A percentile compares a stretch with the other conserved stretches of the same genome.
phyloP scores from a whole-genome alignment of 805 yeast genomes.

The Lachancea sp. region DNA sequence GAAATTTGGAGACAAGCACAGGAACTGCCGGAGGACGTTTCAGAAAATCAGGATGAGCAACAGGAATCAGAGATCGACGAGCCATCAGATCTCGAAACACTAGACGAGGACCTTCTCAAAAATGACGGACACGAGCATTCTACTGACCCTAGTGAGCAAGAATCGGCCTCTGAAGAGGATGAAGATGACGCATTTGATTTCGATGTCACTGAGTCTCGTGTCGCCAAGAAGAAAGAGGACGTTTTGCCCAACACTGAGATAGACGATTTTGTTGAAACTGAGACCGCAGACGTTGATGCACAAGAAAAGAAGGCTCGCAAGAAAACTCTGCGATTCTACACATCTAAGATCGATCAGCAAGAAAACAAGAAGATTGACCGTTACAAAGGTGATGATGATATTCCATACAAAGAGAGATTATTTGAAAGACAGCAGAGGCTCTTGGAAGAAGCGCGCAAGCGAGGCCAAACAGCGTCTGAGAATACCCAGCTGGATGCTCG shows the following conservation, averaged over 20 bases:
- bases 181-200: slow-evolving; percentile 39
- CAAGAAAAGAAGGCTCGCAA: slow-evolving; percentile 81
- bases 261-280: slow-evolving; percentile 63
- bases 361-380: slow-evolving; percentile 53
- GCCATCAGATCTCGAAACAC: slow-evolving; percentile 10
- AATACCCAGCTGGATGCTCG: slow-evolving; percentile 52
- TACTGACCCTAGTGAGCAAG: slow-evolving; percentile 19
- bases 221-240: slow-evolving; percentile 36
- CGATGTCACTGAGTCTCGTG: slow-evolving; percentile 49
- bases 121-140: slow-evolving; percentile 16
- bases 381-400: slow-evolving; percentile 77
- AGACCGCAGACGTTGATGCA: slow-evolving; percentile 72
- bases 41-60: slow-evolving; percentile 13
- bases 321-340: slow-evolving; percentile 85
- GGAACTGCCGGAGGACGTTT: slow-evolving; percentile 37
- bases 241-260: slow-evolving; percentile 16
- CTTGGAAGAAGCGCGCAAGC: slow-evolving; percentile 77
- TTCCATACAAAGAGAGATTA: slow-evolving; percentile 85
- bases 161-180: slow-evolving; percentile 21
- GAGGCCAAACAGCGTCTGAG: slow-evolving; percentile 57
- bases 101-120: slow-evolving; percentile 19
- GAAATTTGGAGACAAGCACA: slow-evolving; percentile 87
- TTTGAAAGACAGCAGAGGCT: slow-evolving; percentile 87
- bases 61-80: slow-evolving; percentile 27
- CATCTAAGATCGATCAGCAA: slow-evolving; percentile 90